These are phyloP conservation scores for Aspergillus sp. DNA, from an alignment of 2,329 filamentous ascomycete genomes.

Conservation along the genomic window DNA sequence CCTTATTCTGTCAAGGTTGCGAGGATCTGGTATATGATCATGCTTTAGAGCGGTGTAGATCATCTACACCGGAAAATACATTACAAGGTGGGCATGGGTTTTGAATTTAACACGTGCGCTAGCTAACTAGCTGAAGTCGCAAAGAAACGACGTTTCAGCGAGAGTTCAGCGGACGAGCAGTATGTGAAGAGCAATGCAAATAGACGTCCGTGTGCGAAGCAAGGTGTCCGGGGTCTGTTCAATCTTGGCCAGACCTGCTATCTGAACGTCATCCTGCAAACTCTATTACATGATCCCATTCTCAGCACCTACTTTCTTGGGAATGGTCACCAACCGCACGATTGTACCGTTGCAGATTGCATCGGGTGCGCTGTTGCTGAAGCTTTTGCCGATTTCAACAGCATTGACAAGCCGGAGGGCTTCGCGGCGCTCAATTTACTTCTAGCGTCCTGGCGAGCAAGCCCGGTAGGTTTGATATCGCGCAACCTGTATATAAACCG, in stretches of 20 bases:
- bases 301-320: constrained; percentile 89
- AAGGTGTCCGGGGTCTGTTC: constrained; percentile 86
- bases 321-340: constrained; percentile 78
- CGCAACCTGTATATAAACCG: background rate
- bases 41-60: constrained; percentile 37
- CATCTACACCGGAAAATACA: constrained; percentile 20
- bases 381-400: constrained; percentile 64
- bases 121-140: constrained; percentile 15
- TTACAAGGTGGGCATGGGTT: constrained; percentile 19
- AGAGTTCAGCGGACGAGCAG: constrained; percentile 64
- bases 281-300: constrained; percentile 88
- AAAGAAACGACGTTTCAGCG: constrained; percentile 38
- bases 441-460: constrained; percentile 84
- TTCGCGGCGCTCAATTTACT: constrained; percentile 89
- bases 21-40: constrained; percentile 44
- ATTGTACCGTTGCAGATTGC: constrained; percentile 63
- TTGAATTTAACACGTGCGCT: background rate
- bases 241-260: constrained; percentile 99
- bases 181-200: constrained; percentile 78
- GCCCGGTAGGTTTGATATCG: constrained; percentile 55
- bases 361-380: constrained; percentile 62
- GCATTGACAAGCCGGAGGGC: constrained; percentile 70
- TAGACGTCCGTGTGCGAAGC: constrained; percentile 77
- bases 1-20: constrained; percentile 41
- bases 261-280: constrained; percentile 93